phyloP scores from a whole-genome alignment of 2,329 filamentous ascomycete genomes.

The Dactylonectria macrodidyma region DNA sequence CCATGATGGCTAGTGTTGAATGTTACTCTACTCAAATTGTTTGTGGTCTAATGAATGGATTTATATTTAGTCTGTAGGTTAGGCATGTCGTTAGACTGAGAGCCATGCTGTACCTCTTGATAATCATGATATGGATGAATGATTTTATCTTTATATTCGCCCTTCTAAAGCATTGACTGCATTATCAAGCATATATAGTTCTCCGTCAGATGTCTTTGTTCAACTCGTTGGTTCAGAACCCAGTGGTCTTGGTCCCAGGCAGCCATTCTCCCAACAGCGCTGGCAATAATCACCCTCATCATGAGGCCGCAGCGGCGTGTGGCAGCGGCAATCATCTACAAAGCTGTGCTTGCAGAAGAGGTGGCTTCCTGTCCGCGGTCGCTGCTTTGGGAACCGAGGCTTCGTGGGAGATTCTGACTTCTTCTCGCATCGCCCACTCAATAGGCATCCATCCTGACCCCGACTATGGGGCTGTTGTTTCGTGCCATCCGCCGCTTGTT shows the following conservation, averaged over 20 bases:
- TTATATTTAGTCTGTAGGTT: too few species aligned
- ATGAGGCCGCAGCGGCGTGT: slow-evolving; percentile 24
- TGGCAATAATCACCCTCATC: slow-evolving; percentile 43
- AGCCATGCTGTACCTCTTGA: too few species aligned
- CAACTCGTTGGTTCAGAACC: slow-evolving; percentile 22
- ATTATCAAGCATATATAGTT: not conserved
- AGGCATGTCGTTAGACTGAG: too few species aligned
- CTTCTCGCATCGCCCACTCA: not conserved
- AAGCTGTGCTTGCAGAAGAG: slow-evolving; percentile 42
- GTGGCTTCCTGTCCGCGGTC: slow-evolving; percentile 35
- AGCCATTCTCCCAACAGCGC: slow-evolving; percentile 42
- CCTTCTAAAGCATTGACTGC: not conserved
- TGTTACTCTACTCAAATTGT: too few species aligned
- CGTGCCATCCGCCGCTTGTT: not conserved
- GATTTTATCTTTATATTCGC: not conserved
- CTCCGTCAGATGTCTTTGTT: slow-evolving; percentile 10
- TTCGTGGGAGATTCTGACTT: not conserved
- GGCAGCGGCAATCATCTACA: slow-evolving; percentile 36
- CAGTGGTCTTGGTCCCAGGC: slow-evolving; percentile 33
- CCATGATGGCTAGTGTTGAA: too few species aligned
- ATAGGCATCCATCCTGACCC: not conserved
- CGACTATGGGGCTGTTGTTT: not conserved
- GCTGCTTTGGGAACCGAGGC: slow-evolving; percentile 27
- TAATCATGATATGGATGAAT: not conserved
- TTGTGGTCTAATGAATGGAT: too few species aligned